phyloP scores from a whole-genome alignment of 805 yeast genomes.

The Yarrowia sp. region DNA sequence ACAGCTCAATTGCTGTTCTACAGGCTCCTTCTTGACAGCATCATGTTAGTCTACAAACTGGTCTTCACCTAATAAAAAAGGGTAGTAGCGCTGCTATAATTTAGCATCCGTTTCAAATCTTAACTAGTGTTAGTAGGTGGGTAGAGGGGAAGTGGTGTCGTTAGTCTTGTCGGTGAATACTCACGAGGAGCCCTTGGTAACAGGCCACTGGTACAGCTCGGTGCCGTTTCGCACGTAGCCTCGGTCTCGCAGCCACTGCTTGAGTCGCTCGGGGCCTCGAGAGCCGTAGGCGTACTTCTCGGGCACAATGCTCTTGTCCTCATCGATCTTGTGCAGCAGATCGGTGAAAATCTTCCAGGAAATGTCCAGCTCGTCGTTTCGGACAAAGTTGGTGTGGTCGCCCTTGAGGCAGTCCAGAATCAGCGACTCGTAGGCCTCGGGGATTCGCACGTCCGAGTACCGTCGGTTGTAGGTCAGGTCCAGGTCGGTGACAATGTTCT shows the following conservation, averaged over 20 bases:
- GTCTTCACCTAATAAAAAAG: conserved; percentile 24
- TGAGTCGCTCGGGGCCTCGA: conserved; percentile 79
- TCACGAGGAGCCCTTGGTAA: conserved; percentile 46
- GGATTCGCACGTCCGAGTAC: conserved; percentile 89
- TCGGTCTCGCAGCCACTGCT: conserved; percentile 66
- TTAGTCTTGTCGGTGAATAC: conserved; percentile 12
- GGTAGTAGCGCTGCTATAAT: conserved; percentile 32
- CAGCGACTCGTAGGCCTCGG: conserved; percentile 96
- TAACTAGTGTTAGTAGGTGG: conserved; percentile 37
- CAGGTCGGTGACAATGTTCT: conserved; percentile 84
- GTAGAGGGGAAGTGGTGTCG: neutral
- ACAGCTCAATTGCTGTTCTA: neutral
- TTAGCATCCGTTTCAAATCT: conserved; percentile 38
- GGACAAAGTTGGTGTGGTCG: conserved; percentile 95
- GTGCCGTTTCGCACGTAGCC: conserved; percentile 73
- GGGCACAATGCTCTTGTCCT: conserved; percentile 68
- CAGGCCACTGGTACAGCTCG: conserved; percentile 89
- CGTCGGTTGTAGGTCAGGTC: conserved; percentile 85
- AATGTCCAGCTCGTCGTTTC: conserved; percentile 95
- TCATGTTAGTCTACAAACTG: conserved; percentile 34
- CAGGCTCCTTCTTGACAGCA: neutral
- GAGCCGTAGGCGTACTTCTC: conserved; percentile 84
- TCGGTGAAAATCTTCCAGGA: conserved; percentile 96
- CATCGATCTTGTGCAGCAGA: conserved; percentile 71
- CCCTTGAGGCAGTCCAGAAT: conserved; percentile 89